These are phyloP conservation scores for Tephrocybe sp. DNA, from an alignment of 768 basidiomycete species.

Conservation along the genomic window DNA sequence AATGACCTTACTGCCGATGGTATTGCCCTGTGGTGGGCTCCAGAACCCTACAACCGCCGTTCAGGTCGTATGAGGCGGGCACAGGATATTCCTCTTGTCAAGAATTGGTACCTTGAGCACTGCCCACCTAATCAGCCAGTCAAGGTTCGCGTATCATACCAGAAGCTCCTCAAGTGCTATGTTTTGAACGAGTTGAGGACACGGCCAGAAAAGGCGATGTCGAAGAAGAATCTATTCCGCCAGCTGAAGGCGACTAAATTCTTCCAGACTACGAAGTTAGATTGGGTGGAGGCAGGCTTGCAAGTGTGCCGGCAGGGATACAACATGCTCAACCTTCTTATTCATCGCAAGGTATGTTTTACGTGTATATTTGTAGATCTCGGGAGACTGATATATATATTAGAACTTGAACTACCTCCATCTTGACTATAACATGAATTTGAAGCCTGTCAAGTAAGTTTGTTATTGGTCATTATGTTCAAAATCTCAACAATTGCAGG, in stretches of 20 bases:
- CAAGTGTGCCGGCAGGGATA: conserved; percentile 99
- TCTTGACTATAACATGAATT: conserved; percentile 97
- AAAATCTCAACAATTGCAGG: conserved; percentile 44
- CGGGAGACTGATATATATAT: background rate
- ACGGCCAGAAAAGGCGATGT: conserved; percentile 92
- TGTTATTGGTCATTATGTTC: background rate
- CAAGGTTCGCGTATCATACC: conserved; percentile 98
- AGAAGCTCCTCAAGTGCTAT: conserved; percentile 94
- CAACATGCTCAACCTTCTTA: conserved; percentile 98
- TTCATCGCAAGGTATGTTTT: conserved; percentile 85
- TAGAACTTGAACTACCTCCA: conserved; percentile 93
- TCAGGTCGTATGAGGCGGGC: conserved; percentile 92
- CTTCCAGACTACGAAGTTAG: conserved; percentile 96
- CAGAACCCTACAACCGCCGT: conserved; percentile 91
- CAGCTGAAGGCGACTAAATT: conserved; percentile 99
- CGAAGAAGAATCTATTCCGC: conserved; percentile 96
- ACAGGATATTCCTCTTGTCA: conserved; percentile 93
- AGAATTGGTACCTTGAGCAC: conserved; percentile 99
- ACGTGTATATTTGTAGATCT: background rate
- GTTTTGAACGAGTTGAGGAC: conserved; percentile 94
- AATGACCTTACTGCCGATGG: conserved; percentile 94
- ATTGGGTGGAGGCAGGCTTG: conserved; percentile 99
- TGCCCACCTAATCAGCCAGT: conserved; percentile 95
- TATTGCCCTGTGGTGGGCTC: conserved; percentile 98
- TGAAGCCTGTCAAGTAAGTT: conserved; percentile 88